Conservation (phyloP, 2,329 filamentous ascomycete species). For the Malbranchea zuffiana region DNA sequence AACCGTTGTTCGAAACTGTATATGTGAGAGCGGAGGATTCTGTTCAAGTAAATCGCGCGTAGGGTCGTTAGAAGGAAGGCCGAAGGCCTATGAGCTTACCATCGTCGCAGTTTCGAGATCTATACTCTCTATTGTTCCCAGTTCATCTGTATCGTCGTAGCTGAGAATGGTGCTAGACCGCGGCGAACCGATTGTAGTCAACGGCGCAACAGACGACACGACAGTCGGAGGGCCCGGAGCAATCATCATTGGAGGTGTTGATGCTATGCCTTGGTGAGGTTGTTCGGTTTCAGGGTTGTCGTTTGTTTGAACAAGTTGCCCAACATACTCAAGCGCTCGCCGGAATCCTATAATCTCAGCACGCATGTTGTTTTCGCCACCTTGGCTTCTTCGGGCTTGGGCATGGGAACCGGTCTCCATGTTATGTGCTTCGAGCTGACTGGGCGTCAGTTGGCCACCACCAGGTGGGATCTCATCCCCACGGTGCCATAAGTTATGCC, state of each 20-base stretch:
- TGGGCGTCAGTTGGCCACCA: neutral
- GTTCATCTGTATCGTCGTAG: slow-evolving; percentile 20
- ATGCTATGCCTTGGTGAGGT: slow-evolving; percentile 12
- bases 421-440: neutral
- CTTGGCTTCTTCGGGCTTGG: slow-evolving; percentile 35
- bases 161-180: slow-evolving; percentile 22
- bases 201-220: slow-evolving; percentile 17
- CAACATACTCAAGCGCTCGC: slow-evolving; percentile 43
- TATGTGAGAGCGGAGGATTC: too few relatives aligned
- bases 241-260: slow-evolving; percentile 10
- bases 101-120: slow-evolving; percentile 16
- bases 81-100: slow-evolving; percentile 10
- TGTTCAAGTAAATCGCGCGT: too few relatives aligned
- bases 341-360: slow-evolving; percentile 43
- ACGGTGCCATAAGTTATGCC: slow-evolving; percentile 43
- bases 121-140: slow-evolving; percentile 21
- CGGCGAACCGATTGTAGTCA: slow-evolving; percentile 21
- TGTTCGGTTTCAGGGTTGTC: neutral
- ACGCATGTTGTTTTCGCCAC: slow-evolving; percentile 38
- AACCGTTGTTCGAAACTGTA: too few relatives aligned
- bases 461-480: slow-evolving; percentile 16
- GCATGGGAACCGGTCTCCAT: neutral
- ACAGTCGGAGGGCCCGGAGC: slow-evolving; percentile 13
- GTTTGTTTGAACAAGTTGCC: slow-evolving; percentile 30
- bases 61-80: too few relatives aligned